Percentiles rank a stretch among this genome's conserved stretches.
These are phyloP conservation scores for Phytomonas sp. DNA, from an alignment of 208 protist species.

Conservation along the genomic window DNA sequence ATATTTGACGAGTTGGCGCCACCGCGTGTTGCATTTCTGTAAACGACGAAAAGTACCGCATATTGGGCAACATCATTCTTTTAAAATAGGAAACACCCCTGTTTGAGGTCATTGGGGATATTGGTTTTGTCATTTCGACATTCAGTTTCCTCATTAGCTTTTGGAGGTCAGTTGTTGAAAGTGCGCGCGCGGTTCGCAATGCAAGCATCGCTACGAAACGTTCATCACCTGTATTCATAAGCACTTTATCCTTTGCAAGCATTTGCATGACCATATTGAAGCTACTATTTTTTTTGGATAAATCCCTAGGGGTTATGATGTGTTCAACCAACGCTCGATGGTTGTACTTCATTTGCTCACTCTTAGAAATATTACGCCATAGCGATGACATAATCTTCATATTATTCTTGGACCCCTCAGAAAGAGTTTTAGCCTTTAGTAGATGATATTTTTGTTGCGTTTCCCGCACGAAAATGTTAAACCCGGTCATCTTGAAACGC, in stretches of 20 bases:
- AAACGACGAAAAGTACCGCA: conserved; percentile 70
- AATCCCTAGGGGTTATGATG: conserved; percentile 17
- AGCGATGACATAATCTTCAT: conserved; percentile 34
- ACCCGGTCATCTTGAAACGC: conserved; percentile 47
- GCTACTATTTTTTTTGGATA: conserved; percentile 34
- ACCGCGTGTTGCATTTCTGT: conserved; percentile 71
- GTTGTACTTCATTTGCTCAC: conserved; percentile 34
- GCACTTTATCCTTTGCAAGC: conserved; percentile 21
- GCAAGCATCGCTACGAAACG: conserved; percentile 39
- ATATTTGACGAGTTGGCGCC: conserved; percentile 42
- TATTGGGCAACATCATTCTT: conserved; percentile 23
- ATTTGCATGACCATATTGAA: conserved; percentile 71
- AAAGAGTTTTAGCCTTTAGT: conserved; percentile 23
- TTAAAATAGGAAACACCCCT: neutral
- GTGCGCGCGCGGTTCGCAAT: conserved; percentile 32
- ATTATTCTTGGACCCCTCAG: conserved; percentile 20
- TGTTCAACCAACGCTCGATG: conserved; percentile 23
- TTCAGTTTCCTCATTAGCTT: conserved; percentile 24
- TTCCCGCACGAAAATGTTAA: conserved; percentile 44
- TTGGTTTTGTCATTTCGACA: neutral
- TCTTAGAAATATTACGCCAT: conserved; percentile 24
- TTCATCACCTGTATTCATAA: conserved; percentile 37
- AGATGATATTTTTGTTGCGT: conserved; percentile 24
- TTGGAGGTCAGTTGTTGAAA: conserved; percentile 22
- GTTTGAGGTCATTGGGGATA: neutral